Evolutionary conservation across 345 rosid species (phyloP).

Genomic region (Excoecaria agallocha): DNA sequence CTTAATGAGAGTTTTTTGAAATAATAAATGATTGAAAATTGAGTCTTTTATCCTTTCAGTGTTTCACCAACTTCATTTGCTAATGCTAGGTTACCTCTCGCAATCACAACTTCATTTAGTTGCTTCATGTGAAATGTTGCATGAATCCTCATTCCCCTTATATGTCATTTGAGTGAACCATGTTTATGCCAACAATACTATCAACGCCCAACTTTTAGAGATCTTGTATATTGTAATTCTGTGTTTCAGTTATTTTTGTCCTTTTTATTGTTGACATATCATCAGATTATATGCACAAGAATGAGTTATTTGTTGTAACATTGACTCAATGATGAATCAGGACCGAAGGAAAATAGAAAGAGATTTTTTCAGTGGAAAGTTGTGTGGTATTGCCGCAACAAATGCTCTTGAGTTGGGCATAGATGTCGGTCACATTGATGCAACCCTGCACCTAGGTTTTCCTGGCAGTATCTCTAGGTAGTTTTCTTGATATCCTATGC

Average conservation of each 20-base stretch:
- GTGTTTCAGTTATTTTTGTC: neutral
- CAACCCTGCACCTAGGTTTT: slow-evolving; percentile 91
- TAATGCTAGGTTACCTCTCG: neutral
- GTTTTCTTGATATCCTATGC: slow-evolving; percentile 19
- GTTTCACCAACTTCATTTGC: slow-evolving; percentile 7
- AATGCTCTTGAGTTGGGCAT: slow-evolving; percentile 97
- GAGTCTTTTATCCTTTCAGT: neutral
- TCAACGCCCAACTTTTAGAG: neutral
- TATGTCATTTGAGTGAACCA: neutral
- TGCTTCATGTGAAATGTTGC: neutral
- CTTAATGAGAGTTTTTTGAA: neutral
- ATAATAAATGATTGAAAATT: neutral
- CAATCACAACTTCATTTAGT: neutral
- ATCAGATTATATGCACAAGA: neutral
- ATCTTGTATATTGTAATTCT: neutral
- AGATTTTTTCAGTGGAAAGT: slow-evolving; percentile 76
- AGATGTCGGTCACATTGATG: slow-evolving; percentile 95
- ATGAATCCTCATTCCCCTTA: neutral
- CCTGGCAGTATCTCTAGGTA: slow-evolving; percentile 98
- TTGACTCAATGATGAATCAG: slow-evolving; percentile 37
- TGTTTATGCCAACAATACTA: neutral
- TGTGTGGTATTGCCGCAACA: slow-evolving; percentile 90
- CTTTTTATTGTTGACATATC: neutral
- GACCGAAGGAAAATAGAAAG: slow-evolving; percentile 84
- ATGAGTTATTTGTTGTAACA: slow-evolving; percentile 19